These are phyloP conservation scores for Oryza australiensis DNA, from an alignment of 176 grass and related monocot species.

Conservation along the genomic window DNA sequence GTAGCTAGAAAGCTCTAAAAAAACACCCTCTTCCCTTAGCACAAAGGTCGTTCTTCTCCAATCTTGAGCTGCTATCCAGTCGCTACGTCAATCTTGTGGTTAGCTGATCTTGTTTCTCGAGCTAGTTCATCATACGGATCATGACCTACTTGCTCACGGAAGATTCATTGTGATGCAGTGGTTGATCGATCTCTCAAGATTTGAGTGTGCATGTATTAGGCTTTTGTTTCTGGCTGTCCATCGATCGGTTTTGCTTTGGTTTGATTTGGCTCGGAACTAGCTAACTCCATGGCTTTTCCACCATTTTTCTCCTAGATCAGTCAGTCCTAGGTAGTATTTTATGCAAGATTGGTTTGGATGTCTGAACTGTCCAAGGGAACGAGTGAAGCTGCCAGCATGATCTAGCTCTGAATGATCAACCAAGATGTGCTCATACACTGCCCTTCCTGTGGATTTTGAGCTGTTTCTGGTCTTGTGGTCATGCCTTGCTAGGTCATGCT, in stretches of 20 bases:
- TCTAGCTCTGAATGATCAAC: constrained; percentile 79
- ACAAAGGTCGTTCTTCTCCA: background rate
- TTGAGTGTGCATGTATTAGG: background rate
- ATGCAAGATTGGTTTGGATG: constrained; percentile 22
- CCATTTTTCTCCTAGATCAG: background rate
- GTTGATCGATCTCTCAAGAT: background rate
- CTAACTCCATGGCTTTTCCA: background rate
- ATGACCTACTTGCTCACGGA: background rate
- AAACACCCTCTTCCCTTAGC: background rate
- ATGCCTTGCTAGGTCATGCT: constrained; percentile 97
- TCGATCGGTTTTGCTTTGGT: background rate
- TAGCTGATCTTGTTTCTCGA: background rate
- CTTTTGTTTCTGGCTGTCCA: background rate
- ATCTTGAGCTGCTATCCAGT: background rate
- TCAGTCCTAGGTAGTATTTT: constrained; percentile 38
- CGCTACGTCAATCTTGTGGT: no score
- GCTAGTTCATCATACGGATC: background rate
- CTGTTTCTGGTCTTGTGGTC: constrained; percentile 27
- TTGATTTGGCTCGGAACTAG: background rate
- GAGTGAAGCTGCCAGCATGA: constrained; percentile 99
- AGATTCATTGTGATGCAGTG: background rate
- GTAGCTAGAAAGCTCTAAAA: background rate
- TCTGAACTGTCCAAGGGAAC: constrained; percentile 74
- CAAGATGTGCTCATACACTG: background rate
- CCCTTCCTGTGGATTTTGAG: background rate